Base-by-base conservation (phyloP, 176 grass and related monocot genomes). In the Oryza glumipatula region DNA sequence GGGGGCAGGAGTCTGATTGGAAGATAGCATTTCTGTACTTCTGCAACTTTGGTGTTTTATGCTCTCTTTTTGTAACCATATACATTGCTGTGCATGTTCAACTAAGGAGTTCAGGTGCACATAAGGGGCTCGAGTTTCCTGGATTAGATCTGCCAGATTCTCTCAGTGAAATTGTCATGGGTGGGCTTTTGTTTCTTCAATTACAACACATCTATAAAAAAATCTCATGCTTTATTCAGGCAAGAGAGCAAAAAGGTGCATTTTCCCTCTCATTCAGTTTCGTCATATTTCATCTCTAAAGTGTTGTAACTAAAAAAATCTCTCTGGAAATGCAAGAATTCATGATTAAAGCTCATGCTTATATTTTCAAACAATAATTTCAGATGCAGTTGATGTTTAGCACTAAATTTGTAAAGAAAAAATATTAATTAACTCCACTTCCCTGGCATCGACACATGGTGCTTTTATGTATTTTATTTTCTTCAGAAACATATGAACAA, bases 81-180 rank as follows among this genome's bases (percentile, higher is more conserved):
- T 95, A 91, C 85, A 89, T 94, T 32, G n/a, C 54, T 86, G 68
- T 88, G 80, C 96, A 98, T 80, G 80, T 95, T 83, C 76, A 88
- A 76, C 43, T 87, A 64, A 76, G 60, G 28, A 92, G 85, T 70
- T 81, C 89, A 68, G 84, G 69, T 78, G 43, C 68, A 19, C 75
- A 71, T 80, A 66, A 90, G 66, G 96, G 96, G 45, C 81, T 98
- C 65, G 96, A 98, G 76, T 92, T 95, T 85, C 39, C 76, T 74
- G 91, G 96, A 45, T 82, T 98, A 75, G 96, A 98, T 90, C 73
- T 95, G 82, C 96, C 96, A 41, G 96, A 98, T 88, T 98, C 96
- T 7, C 21, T 98, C 30, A 76, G 93, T 68, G 96, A 98, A 76
- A 76, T 98, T 78, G 80, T 93, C 33, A 83, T 98, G 56, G 93